Base-by-base conservation (phyloP, 192 early-diverging fungal genomes). In the Gaertneriomyces sp. region DNA sequence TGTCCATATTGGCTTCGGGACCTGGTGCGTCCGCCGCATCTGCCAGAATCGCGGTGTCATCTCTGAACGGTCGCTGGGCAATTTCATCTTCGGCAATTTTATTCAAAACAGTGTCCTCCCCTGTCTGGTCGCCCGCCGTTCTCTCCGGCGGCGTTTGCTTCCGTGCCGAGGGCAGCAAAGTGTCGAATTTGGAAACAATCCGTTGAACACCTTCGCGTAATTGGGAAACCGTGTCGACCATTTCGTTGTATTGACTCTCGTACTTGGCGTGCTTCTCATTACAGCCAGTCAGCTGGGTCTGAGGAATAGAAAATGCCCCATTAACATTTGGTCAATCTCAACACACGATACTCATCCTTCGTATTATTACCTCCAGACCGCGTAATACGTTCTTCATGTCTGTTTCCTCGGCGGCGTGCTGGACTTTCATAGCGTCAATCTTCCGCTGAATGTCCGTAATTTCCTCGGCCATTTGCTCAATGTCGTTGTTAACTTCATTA, bases 401-500 rank as follows among this genome's bases (percentile, higher is more conserved):
- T 50, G 75, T 75, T 44, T 84, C 82, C 33, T 69, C 67, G n/a
- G 55, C 66, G 1, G 79, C 72, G 17, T 63, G 58, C 55, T 78
- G 74, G 4, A 79, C 73, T 39, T 69, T 70, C 63, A 79, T 42
- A 12, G 50, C 64, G 58, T 85, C 80, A 53, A 85, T 77, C 42
- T 66, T 59, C 25, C 63, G 10, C 65, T 85, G 80, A n/a, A 81
- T 60, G 57, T 73, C 72, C 3, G 78, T 70, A 69, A 86, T 82
- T 53, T 86, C 84, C 67, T 85, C 82, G 40, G 74, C 79, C 47
- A 74, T 49, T 60, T 76, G 68, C 70, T 86, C 84, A 54, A 81
- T 79, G 58, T 85, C 82, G 62, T 86, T 84, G 66, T 84, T 83
- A 54, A 85, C 68, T 65, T 84, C 82, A 64, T 84, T 86, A 62